Base-by-base conservation (phyloP, 805 yeast species). In the Candida incommunis region DNA sequence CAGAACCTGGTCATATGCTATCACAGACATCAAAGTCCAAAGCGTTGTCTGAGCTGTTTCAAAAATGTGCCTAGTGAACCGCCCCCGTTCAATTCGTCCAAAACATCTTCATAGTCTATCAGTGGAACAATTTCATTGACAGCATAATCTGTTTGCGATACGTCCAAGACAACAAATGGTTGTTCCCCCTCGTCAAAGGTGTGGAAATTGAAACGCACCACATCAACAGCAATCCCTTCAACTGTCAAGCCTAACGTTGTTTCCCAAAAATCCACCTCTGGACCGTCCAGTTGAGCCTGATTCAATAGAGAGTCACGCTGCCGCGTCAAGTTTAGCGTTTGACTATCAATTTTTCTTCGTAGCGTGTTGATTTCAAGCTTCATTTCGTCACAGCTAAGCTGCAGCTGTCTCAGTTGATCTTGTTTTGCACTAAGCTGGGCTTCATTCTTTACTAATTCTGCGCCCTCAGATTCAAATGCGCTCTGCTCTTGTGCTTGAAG, bases 241-340 rank as follows among this genome's bases (percentile, higher is more conserved):
- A 31, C 37, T 7, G 20, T 5, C 18, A 31, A 18, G 37, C 37
- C 37, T 5, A 31, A 18, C 18, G 37, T 31, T 5, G 20, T 9
- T 31, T 31, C 37, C 37, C 37, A 31, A 16, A 31, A 31, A 31
- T 7, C 37, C 13, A 31, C 37, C 18, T 31, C 37, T n/a, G 37
- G 37, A 16, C 18, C 37, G 20, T 31, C 37, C 37, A 31, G 13
- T 16, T 9, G 20, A 13, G 37, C 18, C 37, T 31, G 37, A 11
- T 31, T 31, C 5, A 31, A 13, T 7, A 31, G 37, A 9, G 37
- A 9, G 7, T 31, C 37, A 5, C n/a, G 9, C 7, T n/a, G 37
- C 13, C 18, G 37, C 7, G 37, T n/a, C 20, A 31, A 18, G 18
- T 9, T 7, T 5, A 5, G 13, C 5, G 5, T 31, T 5, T 7